Base-by-base conservation (phyloP, 495 filamentous ascomycete genomes). In the Astrothelium macrocarpum region DNA sequence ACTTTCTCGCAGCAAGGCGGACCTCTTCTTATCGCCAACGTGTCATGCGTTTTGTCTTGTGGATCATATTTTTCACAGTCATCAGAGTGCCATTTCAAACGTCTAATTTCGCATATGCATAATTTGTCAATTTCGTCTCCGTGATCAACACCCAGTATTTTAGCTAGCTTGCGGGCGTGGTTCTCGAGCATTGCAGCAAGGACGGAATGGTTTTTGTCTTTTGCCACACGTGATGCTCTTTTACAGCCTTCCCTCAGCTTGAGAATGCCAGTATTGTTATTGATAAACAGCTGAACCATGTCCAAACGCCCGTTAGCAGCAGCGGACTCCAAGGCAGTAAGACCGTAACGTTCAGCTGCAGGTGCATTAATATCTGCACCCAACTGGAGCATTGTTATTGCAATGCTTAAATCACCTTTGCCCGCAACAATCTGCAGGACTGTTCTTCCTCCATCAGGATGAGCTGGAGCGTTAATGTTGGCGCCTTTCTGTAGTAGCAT, bases 121-220 rank as follows among this genome's bases (percentile, higher is more conserved):
- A 18, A 20, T 10, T 20, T 56, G 25, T 56, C 49, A 16, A 56
- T 56, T 56, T 56, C 49, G 49, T 56, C 49, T 56, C 7, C 4
- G 16, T 56, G 49, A 29, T 56, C 49, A 0, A 56, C 20, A 7
- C 49, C 49, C 25, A 56, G 49, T 56, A 10, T 29, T 29, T 29
- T 20, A 29, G 49, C 49, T 16, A 56, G 49, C 1, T 28, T 56
- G 49, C 4, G 25, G 29, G 49, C 49, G 25, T 56, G 49, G 23
- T 29, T 56, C 20, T 56, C 49, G 25, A 56, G 49, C 49, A 56
- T 56, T 9, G 49, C 29, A 56, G 49, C 49, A 56, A 56, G 49
- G 25, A 56, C 49, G 29, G 49, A 56, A 29, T 56, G 49, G 10
- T 29, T n/a, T 1, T 26, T 1, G 25, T 0, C 26, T 0, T 26